Percentiles rank a stretch among this genome's conserved stretches.
These are phyloP conservation scores for Dothistroma pini DNA, from an alignment of 2,329 filamentous ascomycete genomes.

Conservation along the genomic window DNA sequence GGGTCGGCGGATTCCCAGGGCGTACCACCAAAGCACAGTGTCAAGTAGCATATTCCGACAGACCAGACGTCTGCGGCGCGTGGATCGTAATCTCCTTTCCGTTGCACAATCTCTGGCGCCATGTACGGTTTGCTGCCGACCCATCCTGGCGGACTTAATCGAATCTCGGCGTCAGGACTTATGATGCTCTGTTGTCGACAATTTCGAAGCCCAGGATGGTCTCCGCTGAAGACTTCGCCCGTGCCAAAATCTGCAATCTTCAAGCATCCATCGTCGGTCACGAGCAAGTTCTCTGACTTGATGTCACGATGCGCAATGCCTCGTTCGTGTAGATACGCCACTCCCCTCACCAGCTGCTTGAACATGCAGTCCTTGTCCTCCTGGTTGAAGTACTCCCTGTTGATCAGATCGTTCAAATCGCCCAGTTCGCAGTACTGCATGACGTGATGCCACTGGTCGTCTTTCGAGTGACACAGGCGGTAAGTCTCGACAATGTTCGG, in stretches of 20 bases:
- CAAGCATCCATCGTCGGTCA: constrained; percentile 73
- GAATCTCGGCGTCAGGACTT: constrained; percentile 66
- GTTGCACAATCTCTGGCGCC: constrained; percentile 75
- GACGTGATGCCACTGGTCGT: constrained; percentile 79
- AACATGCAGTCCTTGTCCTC: constrained; percentile 78
- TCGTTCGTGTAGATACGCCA: constrained; percentile 75
- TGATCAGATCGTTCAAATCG: constrained; percentile 72
- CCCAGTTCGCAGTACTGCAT: constrained; percentile 89
- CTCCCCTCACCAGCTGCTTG: constrained; percentile 80
- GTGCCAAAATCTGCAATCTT: constrained; percentile 93
- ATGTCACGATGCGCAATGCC: constrained; percentile 89
- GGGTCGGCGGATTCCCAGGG: constrained; percentile 69
- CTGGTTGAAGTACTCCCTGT: constrained; percentile 61
- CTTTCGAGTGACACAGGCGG: constrained; percentile 63
- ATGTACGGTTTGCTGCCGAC: constrained; percentile 85
- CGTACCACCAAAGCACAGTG: constrained; percentile 66
- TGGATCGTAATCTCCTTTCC: constrained; percentile 66
- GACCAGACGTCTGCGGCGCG: constrained; percentile 83
- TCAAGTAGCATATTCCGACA: constrained; percentile 76
- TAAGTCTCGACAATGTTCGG: constrained; percentile 83
- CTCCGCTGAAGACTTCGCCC: constrained; percentile 78
- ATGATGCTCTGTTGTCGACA: constrained; percentile 57
- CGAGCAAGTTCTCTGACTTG: constrained; percentile 81
- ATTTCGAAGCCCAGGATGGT: constrained; percentile 68
- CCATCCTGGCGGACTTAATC: constrained; percentile 72